A percentile compares a stretch with the other conserved stretches of the same genome.
phyloP scores from a whole-genome alignment of 2,329 filamentous ascomycete species.

The Xylogone sp. region DNA sequence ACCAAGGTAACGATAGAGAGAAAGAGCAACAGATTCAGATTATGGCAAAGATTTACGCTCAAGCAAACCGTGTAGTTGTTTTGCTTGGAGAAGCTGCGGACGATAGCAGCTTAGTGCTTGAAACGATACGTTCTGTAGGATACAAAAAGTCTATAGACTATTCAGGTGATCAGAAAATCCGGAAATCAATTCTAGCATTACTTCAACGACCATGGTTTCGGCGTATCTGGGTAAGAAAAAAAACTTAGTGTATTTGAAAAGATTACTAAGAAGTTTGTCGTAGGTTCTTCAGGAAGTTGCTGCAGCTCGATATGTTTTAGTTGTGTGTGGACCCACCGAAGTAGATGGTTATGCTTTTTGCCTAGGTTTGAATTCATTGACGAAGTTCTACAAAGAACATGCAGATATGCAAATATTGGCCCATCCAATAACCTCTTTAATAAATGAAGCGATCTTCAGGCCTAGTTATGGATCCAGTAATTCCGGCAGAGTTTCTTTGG shows the following conservation, averaged over 20 bases:
- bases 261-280: constrained; percentile 1
- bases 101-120: constrained; percentile 3
- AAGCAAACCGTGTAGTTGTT: constrained; percentile 8
- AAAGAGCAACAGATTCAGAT: constrained; percentile 8
- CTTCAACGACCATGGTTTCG: constrained; percentile 3
- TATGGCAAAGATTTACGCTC: constrained; percentile 12
- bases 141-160: not conserved
- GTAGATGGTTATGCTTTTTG: constrained; percentile 6
- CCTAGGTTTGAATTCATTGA: constrained; percentile 1
- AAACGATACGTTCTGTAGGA: constrained; percentile 1
- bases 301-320: constrained; percentile 9
- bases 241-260: not conserved
- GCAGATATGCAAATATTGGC: constrained; percentile 3
- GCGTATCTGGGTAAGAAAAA: not conserved
- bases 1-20: constrained; percentile 4
- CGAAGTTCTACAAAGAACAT: not conserved
- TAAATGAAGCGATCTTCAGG: constrained; percentile 4
- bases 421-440: constrained; percentile 5
- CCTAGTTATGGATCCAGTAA: constrained; percentile 3
- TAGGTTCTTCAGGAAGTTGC: constrained; percentile 13
- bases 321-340: constrained; percentile 6
- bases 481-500: not conserved
- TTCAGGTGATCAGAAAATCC: not conserved
- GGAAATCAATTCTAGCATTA: not conserved
- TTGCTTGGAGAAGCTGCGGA: constrained; percentile 4